phyloP scores from a whole-genome alignment of 176 grass and related monocot species.

The Pharus latifolius region DNA sequence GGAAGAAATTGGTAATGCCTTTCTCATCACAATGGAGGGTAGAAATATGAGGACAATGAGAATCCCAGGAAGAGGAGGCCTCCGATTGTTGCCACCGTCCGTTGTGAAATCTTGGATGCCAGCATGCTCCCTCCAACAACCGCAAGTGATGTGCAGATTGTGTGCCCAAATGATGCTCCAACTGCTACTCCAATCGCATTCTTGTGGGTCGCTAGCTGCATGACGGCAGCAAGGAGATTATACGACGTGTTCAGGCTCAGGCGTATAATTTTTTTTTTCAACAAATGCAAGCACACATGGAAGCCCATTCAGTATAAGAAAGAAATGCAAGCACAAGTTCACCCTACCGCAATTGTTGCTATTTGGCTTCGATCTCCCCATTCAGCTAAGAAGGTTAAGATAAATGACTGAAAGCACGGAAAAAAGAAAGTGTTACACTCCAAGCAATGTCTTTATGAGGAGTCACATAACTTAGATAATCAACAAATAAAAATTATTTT shows the following conservation, averaged over 20 bases:
- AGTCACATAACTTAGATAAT: not conserved
- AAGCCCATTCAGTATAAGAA: not conserved
- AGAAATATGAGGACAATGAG: constrained; percentile 81
- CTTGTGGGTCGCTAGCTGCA: constrained; percentile 80
- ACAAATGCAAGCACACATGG: no score
- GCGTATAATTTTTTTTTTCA: no score
- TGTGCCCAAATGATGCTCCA: constrained; percentile 70
- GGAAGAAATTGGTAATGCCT: not conserved
- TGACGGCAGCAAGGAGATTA: not conserved
- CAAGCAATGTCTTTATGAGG: not conserved
- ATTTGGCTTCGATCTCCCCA: constrained; percentile 93
- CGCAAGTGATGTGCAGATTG: constrained; percentile 67
- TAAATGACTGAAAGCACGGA: constrained; percentile 57
- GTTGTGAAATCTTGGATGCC: constrained; percentile 81
- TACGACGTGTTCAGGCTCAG: not conserved
- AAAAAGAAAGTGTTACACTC: not conserved
- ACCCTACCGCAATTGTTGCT: constrained; percentile 70
- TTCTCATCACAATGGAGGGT: constrained; percentile 57
- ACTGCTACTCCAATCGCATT: constrained; percentile 76
- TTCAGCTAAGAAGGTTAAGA: constrained; percentile 86
- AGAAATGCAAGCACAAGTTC: not conserved
- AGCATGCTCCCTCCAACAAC: constrained; percentile 80
- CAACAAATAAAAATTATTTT: not conserved
- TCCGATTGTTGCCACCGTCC: constrained; percentile 67
- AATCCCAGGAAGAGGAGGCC: constrained; percentile 74